Base-by-base conservation (phyloP, 2,329 filamentous ascomycete genomes). In the Xylaria polymorpha region DNA sequence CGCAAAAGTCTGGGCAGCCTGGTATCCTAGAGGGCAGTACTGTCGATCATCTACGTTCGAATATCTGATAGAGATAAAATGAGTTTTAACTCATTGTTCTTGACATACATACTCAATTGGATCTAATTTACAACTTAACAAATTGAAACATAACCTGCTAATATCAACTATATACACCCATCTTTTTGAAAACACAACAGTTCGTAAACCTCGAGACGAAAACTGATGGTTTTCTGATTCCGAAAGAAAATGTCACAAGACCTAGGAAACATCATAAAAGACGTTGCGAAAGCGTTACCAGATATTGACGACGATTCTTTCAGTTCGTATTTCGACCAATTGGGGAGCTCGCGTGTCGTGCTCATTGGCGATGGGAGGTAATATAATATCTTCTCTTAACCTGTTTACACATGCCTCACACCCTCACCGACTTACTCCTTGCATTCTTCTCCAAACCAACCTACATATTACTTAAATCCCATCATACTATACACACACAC, bases 291-390 rank as follows among this genome's bases (percentile, higher is more conserved):
- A 35, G 50, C 32, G 25, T 25, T 53, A 18, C 58, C 58, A 10
- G 32, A 50, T n/a, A 76, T 77, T 50, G 68, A 72, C 29, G 72
- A 70, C 46, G 58, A 57, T 22, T 57, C 70, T 4, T 85, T 84
- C 66, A 81, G 77, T 4, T 73, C 79, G 15, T 75, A 80, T 63
- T 84, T 84, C 53, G 83, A 84, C 70, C 67, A 63, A 35, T 83
- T 81, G 69, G 80, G 76, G 4, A 74, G 77, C 22, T 81, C 79
- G 57, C 79, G 79, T 39, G 74, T 85, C 20, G 79, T 84, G 25
- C 79, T 85, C 5, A 77, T 85, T 10, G 83, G 83, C 0, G 83
- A 84, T 70, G 82, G 79, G 41, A 84, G 81, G 67, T 69, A 66
- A 53, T 18, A n/a, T 18, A 66, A 32, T 9, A n/a, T 18, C 22